Conservation (phyloP, 202 grass and related monocot species). For the Panicum virgatum region DNA sequence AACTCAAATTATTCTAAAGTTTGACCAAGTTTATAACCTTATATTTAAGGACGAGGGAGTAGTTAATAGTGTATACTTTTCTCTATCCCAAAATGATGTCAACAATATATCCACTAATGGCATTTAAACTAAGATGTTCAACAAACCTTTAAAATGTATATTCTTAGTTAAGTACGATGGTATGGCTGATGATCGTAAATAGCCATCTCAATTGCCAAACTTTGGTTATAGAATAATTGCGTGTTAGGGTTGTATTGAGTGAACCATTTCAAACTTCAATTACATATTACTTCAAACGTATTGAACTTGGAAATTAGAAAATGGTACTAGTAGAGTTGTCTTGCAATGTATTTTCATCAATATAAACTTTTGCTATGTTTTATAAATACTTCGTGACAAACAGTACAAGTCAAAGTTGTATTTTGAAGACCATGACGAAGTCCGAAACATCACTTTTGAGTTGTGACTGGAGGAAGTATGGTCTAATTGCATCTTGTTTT, state of each 20-base stretch:
- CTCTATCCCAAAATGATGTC: background rate
- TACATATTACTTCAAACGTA: background rate
- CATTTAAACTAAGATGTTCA: conserved; percentile 6
- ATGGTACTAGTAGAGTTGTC: background rate
- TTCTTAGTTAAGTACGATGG: background rate
- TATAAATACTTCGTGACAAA: background rate
- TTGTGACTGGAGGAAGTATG: background rate
- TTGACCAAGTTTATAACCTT: too few species aligned
- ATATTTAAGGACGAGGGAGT: too few species aligned
- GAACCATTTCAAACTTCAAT: background rate
- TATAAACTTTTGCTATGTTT: background rate
- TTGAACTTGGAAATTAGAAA: background rate
- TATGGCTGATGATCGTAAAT: too few species aligned
- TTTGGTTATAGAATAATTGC: background rate
- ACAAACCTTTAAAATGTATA: background rate
- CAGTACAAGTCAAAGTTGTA: background rate
- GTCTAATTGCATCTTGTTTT: background rate
- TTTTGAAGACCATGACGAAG: background rate
- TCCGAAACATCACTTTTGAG: background rate
- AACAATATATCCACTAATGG: background rate
- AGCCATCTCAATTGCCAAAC: conserved; percentile 3
- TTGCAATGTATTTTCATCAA: background rate
- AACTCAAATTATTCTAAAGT: too few species aligned
- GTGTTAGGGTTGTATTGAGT: background rate
- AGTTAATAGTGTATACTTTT: background rate